These are phyloP conservation scores for Calonectria pseudoreteaudii DNA, from an alignment of 2,329 filamentous ascomycete genomes.

Conservation along the genomic window DNA sequence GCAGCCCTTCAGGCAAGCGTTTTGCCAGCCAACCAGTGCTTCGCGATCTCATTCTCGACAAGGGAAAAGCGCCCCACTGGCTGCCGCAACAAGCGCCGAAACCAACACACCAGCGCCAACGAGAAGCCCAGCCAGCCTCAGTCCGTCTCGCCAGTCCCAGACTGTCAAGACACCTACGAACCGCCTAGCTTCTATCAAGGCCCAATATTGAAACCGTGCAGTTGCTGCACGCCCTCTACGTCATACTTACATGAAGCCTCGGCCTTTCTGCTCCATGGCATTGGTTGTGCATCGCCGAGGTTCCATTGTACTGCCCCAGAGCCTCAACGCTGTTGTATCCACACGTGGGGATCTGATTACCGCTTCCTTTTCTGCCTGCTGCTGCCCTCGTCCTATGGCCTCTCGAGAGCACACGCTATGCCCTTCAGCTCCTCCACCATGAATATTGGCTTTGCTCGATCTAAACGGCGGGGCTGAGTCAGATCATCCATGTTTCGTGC, in stretches of 20 bases:
- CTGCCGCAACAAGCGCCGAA: conserved; percentile 23
- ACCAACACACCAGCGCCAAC: conserved; percentile 6
- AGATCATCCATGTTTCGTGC: conserved; percentile 16
- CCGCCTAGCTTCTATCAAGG: conserved; percentile 12
- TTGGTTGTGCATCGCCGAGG: conserved; percentile 19
- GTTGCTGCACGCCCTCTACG: conserved; percentile 16
- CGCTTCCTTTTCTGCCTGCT: conserved; percentile 18
- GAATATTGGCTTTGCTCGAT: conserved; percentile 23
- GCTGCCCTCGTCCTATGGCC: not conserved
- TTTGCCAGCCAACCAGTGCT: conserved; percentile 4
- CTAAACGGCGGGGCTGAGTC: conserved; percentile 23
- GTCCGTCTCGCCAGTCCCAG: not conserved
- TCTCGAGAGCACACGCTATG: conserved; percentile 13
- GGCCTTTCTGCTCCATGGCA: not conserved
- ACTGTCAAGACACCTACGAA: not conserved
- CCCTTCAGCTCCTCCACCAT: conserved; percentile 24
- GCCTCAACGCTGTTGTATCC: conserved; percentile 28
- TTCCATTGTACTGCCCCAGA: conserved; percentile 15
- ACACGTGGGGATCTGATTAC: conserved; percentile 16
- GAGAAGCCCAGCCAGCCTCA: conserved; percentile 21
- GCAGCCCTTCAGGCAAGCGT: conserved; percentile 1
- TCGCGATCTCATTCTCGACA: conserved; percentile 3
- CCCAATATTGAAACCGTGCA: conserved; percentile 5
- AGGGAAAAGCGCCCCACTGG: not conserved
- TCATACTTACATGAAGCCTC: conserved; percentile 15